phyloP scores from a whole-genome alignment of 495 filamentous ascomycete species.

The Polyplosphaeria fusca region DNA sequence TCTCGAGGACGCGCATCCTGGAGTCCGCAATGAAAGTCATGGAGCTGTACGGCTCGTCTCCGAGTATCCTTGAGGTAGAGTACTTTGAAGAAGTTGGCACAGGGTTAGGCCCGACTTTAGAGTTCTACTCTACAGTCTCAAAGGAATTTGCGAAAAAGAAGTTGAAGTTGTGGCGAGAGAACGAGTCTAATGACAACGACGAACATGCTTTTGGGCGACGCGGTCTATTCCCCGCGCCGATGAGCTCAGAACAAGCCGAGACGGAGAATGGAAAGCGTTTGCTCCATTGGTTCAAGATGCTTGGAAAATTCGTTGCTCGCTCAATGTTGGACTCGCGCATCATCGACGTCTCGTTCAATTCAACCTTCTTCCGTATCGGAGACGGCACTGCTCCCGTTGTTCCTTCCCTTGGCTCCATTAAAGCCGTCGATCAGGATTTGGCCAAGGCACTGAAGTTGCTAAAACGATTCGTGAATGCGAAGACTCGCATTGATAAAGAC shows the following conservation, averaged over 20 bases:
- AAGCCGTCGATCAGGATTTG: slow-evolving; percentile 80
- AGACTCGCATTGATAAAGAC: slow-evolving; percentile 75
- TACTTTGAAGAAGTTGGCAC: slow-evolving; percentile 99
- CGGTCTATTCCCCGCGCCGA: slow-evolving; percentile 89
- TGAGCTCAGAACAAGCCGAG: slow-evolving; percentile 73
- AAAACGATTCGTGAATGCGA: slow-evolving; percentile 80
- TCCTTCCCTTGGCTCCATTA: slow-evolving; percentile 88
- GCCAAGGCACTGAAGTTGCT: slow-evolving; percentile 82
- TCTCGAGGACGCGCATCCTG: slow-evolving; percentile 85
- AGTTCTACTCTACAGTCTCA: slow-evolving; percentile 97
- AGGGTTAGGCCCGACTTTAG: slow-evolving; percentile 90
- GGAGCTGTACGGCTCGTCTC: slow-evolving; percentile 95
- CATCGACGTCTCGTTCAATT: slow-evolving; percentile 96
- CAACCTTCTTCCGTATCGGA: slow-evolving; percentile 94
- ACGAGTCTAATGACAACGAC: slow-evolving; percentile 67
- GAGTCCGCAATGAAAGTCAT: slow-evolving; percentile 99
- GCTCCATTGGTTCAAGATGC: slow-evolving; percentile 82
- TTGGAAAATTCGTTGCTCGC: slow-evolving; percentile 95
- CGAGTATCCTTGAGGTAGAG: slow-evolving; percentile 94
- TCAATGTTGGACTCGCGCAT: slow-evolving; percentile 99
- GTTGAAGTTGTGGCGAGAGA: slow-evolving; percentile 92
- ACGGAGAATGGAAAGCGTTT: slow-evolving; percentile 77
- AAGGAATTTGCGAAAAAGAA: slow-evolving; percentile 98
- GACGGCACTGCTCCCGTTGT: slow-evolving; percentile 68
- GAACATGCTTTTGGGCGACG: slow-evolving; percentile 85